A percentile compares a stretch with the other conserved stretches of the same genome.
These are phyloP conservation scores for Ascochyta koolunga DNA, from an alignment of 2,329 filamentous ascomycete species.

Conservation along the genomic window DNA sequence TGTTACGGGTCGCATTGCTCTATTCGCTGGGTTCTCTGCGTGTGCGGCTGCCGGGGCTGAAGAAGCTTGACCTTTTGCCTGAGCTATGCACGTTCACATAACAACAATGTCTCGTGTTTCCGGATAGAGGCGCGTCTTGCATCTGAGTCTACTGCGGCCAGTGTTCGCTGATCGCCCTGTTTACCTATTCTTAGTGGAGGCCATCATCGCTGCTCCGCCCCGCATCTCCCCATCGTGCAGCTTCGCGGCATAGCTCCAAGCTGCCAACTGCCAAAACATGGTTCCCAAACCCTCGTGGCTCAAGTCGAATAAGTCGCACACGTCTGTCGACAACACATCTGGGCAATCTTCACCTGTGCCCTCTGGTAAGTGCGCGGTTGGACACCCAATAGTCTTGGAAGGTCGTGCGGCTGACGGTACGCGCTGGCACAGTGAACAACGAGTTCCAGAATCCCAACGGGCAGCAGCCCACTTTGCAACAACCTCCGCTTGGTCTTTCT, in stretches of 20 bases:
- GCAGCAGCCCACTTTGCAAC: constrained; percentile 16
- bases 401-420: constrained; percentile 42
- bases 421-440: constrained; percentile 45
- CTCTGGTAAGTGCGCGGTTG: constrained; percentile 40
- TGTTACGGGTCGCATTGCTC: constrained; percentile 30
- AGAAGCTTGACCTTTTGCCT: constrained; percentile 27
- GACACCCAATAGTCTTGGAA: constrained; percentile 25
- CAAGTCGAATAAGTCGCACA: constrained; percentile 49
- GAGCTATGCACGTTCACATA: constrained; percentile 23
- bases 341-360: constrained; percentile 44
- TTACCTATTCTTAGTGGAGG: constrained; percentile 46
- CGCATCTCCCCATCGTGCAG: constrained; percentile 28
- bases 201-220: constrained; percentile 24
- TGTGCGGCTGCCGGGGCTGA: constrained; percentile 39
- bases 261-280: constrained; percentile 41
- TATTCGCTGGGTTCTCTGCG: constrained; percentile 37
- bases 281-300: constrained; percentile 46
- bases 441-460: constrained; percentile 26
- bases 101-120: constrained; percentile 16
- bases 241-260: constrained; percentile 28
- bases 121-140: constrained; percentile 28
- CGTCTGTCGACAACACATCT: constrained; percentile 44
- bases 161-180: constrained; percentile 32
- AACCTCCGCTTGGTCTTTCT: constrained; percentile 13
- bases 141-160: constrained; percentile 22